Percentiles rank a stretch among this genome's conserved stretches.
phyloP scores from a whole-genome alignment of 352 stramenopile genomes.

The Peronospora destructor region DNA sequence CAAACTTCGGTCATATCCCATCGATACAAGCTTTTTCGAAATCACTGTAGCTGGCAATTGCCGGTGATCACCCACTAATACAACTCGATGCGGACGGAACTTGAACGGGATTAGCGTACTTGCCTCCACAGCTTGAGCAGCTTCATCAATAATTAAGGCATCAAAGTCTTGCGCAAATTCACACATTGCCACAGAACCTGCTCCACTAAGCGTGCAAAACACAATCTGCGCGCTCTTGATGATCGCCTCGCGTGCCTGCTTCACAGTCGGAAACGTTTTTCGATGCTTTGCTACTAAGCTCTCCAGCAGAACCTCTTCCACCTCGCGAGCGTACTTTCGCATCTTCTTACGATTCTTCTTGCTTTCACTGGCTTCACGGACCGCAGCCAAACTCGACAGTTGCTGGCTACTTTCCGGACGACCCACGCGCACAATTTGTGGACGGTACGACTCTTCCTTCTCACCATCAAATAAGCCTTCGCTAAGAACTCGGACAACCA shows the following conservation, averaged over 20 bases:
- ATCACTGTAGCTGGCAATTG: slow-evolving; percentile 98
- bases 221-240: slow-evolving; percentile 75
- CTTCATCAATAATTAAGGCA: slow-evolving; percentile 95
- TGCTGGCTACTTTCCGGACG: slow-evolving; percentile 50
- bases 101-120: slow-evolving; percentile 96
- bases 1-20: slow-evolving; percentile 90
- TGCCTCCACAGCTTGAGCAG: slow-evolving; percentile 94
- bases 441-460: slow-evolving; percentile 42
- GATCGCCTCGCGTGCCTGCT: slow-evolving; percentile 55
- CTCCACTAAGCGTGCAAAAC: slow-evolving; percentile 80
- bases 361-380: slow-evolving; percentile 21
- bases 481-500: slow-evolving; percentile 61
- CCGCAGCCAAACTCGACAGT: slow-evolving; percentile 16
- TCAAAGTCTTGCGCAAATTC: slow-evolving; percentile 92
- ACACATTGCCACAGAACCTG: slow-evolving; percentile 71
- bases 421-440: slow-evolving; percentile 67
- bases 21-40: slow-evolving; percentile 74
- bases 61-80: slow-evolving; percentile 93
- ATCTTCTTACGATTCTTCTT: slow-evolving; percentile 59
- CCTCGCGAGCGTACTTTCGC: slow-evolving; percentile 64
- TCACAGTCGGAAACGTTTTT: slow-evolving; percentile 44
- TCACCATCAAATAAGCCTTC: slow-evolving; percentile 54
- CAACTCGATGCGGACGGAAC: slow-evolving; percentile 70
- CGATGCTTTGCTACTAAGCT: slow-evolving; percentile 59
- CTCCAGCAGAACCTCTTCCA: slow-evolving; percentile 67